These are phyloP conservation scores for Simplicillium aogashimaense DNA, from an alignment of 2,329 filamentous ascomycete genomes.

Conservation along the genomic window DNA sequence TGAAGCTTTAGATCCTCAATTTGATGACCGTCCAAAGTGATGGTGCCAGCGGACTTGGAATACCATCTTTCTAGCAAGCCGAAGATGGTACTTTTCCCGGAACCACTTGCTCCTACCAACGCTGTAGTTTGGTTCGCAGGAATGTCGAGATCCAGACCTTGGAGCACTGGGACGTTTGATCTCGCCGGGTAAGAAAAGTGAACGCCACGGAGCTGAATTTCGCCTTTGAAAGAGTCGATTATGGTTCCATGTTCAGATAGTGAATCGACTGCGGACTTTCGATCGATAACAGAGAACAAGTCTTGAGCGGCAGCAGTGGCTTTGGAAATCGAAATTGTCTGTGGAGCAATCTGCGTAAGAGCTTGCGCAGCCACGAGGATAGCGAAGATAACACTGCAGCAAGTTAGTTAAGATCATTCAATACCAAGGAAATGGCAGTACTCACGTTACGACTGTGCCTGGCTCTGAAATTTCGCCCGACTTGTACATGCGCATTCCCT, in stretches of 20 bases:
- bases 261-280: constrained; percentile 31
- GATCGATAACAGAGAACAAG: constrained; percentile 37
- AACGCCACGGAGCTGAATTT: constrained; percentile 38
- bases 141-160: constrained; percentile 30
- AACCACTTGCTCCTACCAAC: constrained; percentile 47
- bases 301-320: constrained; percentile 35
- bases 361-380: constrained; percentile 34
- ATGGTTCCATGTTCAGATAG: constrained; percentile 23
- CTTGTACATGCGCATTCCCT: constrained; percentile 35
- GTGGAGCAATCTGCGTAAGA: constrained; percentile 36
- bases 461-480: constrained; percentile 32
- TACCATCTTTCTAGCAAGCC: constrained; percentile 53
- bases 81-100: constrained; percentile 48
- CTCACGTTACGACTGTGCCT: constrained; percentile 36
- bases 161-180: constrained; percentile 34
- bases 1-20: constrained; percentile 34
- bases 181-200: constrained; percentile 48
- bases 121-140: constrained; percentile 39
- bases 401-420: not conserved
- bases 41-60: constrained; percentile 31
- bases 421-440: constrained; percentile 2
- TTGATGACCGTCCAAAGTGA: constrained; percentile 32
- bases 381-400: constrained; percentile 32
- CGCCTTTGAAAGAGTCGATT: constrained; percentile 21
- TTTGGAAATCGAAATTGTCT: constrained; percentile 33